phyloP scores from a whole-genome alignment of 2,329 filamentous ascomycete genomes.

The Nemania bipapillata region DNA sequence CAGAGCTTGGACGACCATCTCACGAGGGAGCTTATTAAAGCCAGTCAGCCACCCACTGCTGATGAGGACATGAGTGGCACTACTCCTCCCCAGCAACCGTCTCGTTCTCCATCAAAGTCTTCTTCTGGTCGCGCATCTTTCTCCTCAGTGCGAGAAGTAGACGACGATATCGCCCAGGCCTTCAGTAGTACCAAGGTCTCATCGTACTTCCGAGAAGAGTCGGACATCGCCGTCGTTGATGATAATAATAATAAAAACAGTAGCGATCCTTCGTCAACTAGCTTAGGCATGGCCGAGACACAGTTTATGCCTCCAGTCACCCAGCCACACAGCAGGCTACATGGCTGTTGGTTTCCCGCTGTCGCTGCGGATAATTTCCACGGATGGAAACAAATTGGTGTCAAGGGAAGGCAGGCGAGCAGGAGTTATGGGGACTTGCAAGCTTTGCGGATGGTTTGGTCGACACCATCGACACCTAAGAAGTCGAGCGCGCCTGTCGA shows the following conservation, averaged over 20 bases:
- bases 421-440: slow-evolving; percentile 71
- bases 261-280: slow-evolving; percentile 54
- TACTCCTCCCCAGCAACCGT: slow-evolving; percentile 20
- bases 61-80: slow-evolving; percentile 46
- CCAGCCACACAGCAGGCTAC: slow-evolving; percentile 66
- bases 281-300: slow-evolving; percentile 54
- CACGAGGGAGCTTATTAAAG: slow-evolving; percentile 35
- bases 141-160: slow-evolving; percentile 70
- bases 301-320: slow-evolving; percentile 65
- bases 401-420: slow-evolving; percentile 68
- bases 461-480: slow-evolving; percentile 52
- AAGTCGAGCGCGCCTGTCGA: slow-evolving; percentile 48
- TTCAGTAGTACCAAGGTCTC: slow-evolving; percentile 73
- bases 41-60: slow-evolving; percentile 37
- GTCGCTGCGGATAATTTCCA: slow-evolving; percentile 64
- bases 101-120: slow-evolving; percentile 51
- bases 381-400: slow-evolving; percentile 71
- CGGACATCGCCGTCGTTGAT: slow-evolving; percentile 62
- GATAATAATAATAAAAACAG: slow-evolving; percentile 56
- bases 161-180: slow-evolving; percentile 68
- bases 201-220: slow-evolving; percentile 61
- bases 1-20: slow-evolving; percentile 31
- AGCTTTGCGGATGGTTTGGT: slow-evolving; percentile 66
- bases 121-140: slow-evolving; percentile 64
- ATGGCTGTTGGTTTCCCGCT: slow-evolving; percentile 67